A percentile compares a stretch with the other conserved stretches of the same genome.
Evolutionary conservation across 306 rosid genomes (phyloP).

Genomic region (Cucumis cinereus): DNA sequence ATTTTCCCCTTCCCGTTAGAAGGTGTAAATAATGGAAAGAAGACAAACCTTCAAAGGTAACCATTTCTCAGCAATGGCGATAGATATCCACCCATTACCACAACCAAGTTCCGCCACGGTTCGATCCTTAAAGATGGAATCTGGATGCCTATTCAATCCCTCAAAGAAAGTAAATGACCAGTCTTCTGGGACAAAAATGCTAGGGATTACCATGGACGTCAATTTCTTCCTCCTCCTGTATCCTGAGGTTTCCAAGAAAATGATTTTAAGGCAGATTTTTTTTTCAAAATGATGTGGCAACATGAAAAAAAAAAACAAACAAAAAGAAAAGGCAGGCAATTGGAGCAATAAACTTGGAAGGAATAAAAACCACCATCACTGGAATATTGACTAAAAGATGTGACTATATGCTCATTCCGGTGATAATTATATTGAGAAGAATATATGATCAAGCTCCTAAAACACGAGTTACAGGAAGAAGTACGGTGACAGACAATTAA

Average conservation of each 20-base stretch:
- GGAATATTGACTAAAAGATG: neutral
- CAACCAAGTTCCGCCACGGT: slow-evolving; percentile 84
- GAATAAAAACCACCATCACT: neutral
- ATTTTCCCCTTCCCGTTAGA: neutral
- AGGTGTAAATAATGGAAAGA: neutral
- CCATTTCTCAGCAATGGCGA: slow-evolving; percentile 95
- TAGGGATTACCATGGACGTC: slow-evolving; percentile 92
- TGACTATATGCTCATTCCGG: neutral
- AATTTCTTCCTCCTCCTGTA: slow-evolving; percentile 63
- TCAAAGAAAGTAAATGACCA: slow-evolving; percentile 95
- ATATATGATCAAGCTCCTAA: neutral
- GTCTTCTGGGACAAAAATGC: slow-evolving; percentile 89
- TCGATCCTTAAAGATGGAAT: slow-evolving; percentile 78
- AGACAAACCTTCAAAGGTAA: slow-evolving; percentile 60
- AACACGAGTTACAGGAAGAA: neutral
- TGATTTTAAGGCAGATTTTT: neutral
- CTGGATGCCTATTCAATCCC: slow-evolving; percentile 77
- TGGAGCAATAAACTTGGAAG: neutral
- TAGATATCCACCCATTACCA: slow-evolving; percentile 99
- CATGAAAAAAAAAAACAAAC: neutral
- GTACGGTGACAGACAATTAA: neutral
- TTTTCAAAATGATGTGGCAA: neutral
- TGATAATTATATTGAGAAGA: neutral
- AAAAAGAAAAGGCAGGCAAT: neutral
- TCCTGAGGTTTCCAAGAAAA: slow-evolving; percentile 33